Conservation (phyloP, 2,329 filamentous ascomycete species). For the Tolypocladium endophyticum region DNA sequence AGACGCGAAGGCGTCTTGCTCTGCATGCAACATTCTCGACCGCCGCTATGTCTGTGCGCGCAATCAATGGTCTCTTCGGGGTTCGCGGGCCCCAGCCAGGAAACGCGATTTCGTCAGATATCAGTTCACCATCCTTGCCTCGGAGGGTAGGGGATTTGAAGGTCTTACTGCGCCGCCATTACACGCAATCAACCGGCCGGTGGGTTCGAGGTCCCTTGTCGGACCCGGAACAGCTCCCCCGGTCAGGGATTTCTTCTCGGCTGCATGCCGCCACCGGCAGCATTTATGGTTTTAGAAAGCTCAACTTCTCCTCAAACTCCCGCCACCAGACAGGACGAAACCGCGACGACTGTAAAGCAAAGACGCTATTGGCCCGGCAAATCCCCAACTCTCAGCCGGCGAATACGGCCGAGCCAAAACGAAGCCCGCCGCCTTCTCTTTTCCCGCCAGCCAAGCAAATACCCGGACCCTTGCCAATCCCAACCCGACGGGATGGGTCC, state of each 20-base stretch:
- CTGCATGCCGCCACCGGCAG: background rate
- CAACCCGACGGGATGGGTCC: background rate
- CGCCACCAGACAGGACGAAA: background rate
- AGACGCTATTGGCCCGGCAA: background rate
- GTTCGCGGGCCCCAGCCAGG: background rate
- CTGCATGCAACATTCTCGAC: background rate
- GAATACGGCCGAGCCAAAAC: background rate
- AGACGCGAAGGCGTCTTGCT: background rate
- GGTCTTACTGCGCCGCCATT: background rate
- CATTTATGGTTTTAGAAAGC: background rate
- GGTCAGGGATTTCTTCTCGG: background rate
- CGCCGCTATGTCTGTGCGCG: background rate
- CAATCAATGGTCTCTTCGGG: background rate
- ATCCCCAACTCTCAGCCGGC: background rate
- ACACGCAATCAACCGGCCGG: background rate
- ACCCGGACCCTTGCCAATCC: background rate
- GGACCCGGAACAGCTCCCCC: background rate
- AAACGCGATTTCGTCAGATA: background rate
- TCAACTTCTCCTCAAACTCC: background rate
- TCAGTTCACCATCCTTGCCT: background rate
- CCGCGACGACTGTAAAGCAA: background rate
- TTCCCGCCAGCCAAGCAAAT: background rate
- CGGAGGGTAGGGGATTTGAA: background rate
- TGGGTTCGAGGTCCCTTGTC: background rate
- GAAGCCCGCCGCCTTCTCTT: background rate